Conservation (phyloP, 2,329 filamentous ascomycete genomes). For the Pseudogymnoascus sp. region DNA sequence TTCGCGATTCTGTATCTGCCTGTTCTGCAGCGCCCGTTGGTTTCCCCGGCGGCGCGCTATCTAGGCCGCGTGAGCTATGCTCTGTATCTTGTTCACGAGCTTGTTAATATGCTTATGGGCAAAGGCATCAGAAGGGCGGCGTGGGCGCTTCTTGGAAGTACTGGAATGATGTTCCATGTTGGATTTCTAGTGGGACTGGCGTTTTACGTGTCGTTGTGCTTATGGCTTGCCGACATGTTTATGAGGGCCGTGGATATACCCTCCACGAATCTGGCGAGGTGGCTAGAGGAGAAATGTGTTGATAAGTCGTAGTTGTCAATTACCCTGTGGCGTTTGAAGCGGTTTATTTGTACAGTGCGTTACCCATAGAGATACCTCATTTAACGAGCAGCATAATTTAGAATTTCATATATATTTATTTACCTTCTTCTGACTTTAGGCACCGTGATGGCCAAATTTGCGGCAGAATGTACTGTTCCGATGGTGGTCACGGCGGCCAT, state of each 20-base stretch:
- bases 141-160: not conserved
- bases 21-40: slow-evolving; percentile 1
- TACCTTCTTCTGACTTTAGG: not conserved
- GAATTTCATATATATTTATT: slow-evolving; percentile 3
- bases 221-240: slow-evolving; percentile 8
- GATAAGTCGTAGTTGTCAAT: not conserved
- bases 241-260: slow-evolving; percentile 9
- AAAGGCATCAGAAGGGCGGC: slow-evolving; percentile 36
- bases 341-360: not conserved
- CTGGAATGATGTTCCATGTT: not conserved
- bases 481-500: not conserved
- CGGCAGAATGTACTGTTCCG: not conserved
- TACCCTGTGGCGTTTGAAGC: not conserved
- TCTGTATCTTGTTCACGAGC: slow-evolving; percentile 57
- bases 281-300: slow-evolving; percentile 8
- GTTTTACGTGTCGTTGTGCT: not conserved
- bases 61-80: slow-evolving; percentile 54
- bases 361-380: slow-evolving; percentile 3
- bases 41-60: slow-evolving; percentile 37
- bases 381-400: not conserved
- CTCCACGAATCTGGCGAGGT: not conserved
- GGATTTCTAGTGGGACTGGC: slow-evolving; percentile 1
- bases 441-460: not conserved
- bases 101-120: slow-evolving; percentile 49
- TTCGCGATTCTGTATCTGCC: not conserved